phyloP scores from a whole-genome alignment of 129 eudicot genomes.

The Tagetes erecta region DNA sequence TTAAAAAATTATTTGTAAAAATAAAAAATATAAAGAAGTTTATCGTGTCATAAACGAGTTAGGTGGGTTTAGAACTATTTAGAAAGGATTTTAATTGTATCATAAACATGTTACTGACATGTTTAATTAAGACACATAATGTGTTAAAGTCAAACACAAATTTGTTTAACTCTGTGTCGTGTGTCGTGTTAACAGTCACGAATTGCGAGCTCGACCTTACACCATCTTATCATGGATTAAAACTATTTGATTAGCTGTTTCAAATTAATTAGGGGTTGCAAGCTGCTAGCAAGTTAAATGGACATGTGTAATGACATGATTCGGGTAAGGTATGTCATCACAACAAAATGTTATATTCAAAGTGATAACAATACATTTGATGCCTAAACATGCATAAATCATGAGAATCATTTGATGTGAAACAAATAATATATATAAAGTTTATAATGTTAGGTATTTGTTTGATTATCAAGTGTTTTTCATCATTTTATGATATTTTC shows the following conservation, averaged over 20 bases:
- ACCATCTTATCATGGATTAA: neutral
- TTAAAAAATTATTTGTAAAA: no score
- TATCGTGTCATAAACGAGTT: no score
- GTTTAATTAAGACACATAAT: no score
- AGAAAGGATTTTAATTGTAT: no score
- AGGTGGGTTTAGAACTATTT: no score
- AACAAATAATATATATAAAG: constrained; percentile 12
- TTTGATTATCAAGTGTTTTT: constrained; percentile 24
- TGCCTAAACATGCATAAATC: constrained; percentile 29
- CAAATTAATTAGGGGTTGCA: constrained; percentile 9
- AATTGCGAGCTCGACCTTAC: neutral
- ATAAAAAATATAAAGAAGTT: no score
- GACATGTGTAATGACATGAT: constrained; percentile 11
- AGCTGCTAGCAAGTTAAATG: constrained; percentile 6
- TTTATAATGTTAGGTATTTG: constrained; percentile 16
- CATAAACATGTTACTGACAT: no score
- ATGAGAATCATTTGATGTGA: constrained; percentile 27
- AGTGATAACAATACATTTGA: constrained; percentile 28
- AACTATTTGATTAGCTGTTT: neutral
- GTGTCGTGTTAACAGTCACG: no score
- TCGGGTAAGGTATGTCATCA: constrained; percentile 30
- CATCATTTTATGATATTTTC: constrained; percentile 26
- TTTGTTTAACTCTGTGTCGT: no score
- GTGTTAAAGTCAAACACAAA: no score
- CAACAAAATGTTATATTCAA: constrained; percentile 18